A percentile compares a stretch with the other conserved stretches of the same genome.
Conservation (phyloP, 768 basidiomycete genomes). For the Boletus reticuloceps region DNA sequence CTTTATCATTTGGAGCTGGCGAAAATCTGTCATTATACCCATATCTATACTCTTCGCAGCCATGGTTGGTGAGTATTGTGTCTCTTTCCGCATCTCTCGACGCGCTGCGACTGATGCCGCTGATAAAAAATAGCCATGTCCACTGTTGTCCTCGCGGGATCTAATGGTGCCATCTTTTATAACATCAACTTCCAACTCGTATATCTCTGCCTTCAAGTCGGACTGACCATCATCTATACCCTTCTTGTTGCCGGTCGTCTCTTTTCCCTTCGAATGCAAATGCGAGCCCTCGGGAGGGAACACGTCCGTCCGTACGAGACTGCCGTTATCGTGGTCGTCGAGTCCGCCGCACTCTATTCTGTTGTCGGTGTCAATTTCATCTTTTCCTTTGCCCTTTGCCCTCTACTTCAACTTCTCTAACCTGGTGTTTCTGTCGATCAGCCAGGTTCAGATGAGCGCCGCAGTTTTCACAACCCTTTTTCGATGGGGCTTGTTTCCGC, state of each 20-base stretch:
- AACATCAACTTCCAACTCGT: slow-evolving; percentile 19
- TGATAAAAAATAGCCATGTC: slow-evolving; percentile 9
- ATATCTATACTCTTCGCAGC: slow-evolving; percentile 13
- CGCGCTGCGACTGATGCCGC: neutral
- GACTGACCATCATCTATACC: slow-evolving; percentile 31
- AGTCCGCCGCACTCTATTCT: slow-evolving; percentile 33
- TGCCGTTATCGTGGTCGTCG: slow-evolving; percentile 33
- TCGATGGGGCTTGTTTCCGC: no score
- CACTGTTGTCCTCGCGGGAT: slow-evolving; percentile 10
- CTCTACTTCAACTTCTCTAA: slow-evolving; percentile 25
- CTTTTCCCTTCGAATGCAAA: slow-evolving; percentile 14
- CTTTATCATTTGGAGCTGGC: slow-evolving; percentile 13
- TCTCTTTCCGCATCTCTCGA: neutral
- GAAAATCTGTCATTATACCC: slow-evolving; percentile 10
- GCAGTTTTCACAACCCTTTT: neutral
- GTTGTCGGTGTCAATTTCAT: slow-evolving; percentile 31
- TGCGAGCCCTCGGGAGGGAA: slow-evolving; percentile 15
- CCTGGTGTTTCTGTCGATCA: slow-evolving; percentile 32
- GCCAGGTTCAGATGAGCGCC: slow-evolving; percentile 30
- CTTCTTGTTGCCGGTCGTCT: slow-evolving; percentile 31
- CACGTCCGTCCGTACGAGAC: slow-evolving; percentile 24
- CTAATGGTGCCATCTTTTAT: slow-evolving; percentile 14
- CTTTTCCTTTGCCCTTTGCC: slow-evolving; percentile 28
- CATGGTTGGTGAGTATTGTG: slow-evolving; percentile 12
- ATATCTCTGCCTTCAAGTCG: slow-evolving; percentile 31